Evolutionary conservation across 2,329 filamentous ascomycete genomes (phyloP).

Genomic region (Davidsoniella virescens): DNA sequence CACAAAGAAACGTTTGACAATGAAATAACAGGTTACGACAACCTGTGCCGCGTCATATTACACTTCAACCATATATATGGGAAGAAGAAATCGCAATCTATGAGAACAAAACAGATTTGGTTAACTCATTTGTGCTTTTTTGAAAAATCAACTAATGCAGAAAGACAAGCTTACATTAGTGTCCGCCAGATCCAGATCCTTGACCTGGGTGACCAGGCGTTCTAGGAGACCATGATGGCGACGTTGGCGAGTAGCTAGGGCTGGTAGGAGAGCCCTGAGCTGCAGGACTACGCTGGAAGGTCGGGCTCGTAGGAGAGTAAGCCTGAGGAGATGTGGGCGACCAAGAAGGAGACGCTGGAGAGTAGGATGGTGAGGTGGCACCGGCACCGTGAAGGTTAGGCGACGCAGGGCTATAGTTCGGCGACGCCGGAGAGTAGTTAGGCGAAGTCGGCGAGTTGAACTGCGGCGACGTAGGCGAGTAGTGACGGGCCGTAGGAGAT

Average conservation of each 20-base stretch:
- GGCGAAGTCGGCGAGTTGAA: conserved; percentile 65
- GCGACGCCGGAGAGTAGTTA: conserved; percentile 53
- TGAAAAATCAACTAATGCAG: background rate
- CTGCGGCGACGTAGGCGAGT: conserved; percentile 56
- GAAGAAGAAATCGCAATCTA: conserved; percentile 19
- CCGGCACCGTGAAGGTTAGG: conserved; percentile 32
- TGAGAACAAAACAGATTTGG: conserved; percentile 23
- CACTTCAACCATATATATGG: background rate
- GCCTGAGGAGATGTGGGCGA: conserved; percentile 55
- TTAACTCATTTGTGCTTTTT: conserved; percentile 1
- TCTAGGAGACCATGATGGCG: conserved; percentile 30
- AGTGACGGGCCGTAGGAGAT: conserved; percentile 40
- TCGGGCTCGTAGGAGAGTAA: conserved; percentile 48
- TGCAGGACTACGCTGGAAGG: conserved; percentile 38
- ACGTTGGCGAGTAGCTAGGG: conserved; percentile 56
- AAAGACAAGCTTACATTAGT: conserved; percentile 20
- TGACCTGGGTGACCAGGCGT: conserved; percentile 25
- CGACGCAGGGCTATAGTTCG: conserved; percentile 55
- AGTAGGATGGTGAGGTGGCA: conserved; percentile 44
- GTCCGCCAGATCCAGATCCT: conserved; percentile 21
- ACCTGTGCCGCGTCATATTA: conserved; percentile 6
- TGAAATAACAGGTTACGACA: conserved; percentile 5
- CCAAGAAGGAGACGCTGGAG: conserved; percentile 58
- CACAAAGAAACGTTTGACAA: conserved; percentile 4
- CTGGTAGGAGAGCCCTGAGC: conserved; percentile 47